phyloP scores from a whole-genome alignment of 2,329 filamentous ascomycete genomes.

The Hypoxylon sp. region DNA sequence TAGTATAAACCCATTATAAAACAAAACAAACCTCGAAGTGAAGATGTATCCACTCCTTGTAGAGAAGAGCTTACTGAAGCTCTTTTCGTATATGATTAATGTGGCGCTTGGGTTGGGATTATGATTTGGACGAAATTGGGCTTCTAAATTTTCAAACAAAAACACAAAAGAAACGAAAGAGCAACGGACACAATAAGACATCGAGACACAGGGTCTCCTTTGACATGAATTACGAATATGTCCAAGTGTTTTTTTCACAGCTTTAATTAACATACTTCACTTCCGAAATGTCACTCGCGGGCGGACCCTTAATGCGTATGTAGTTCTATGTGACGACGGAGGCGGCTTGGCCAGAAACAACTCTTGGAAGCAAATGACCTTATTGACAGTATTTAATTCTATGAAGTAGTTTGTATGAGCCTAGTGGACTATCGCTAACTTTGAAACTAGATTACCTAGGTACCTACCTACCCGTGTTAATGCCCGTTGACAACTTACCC shows the following conservation, averaged over 20 bases:
- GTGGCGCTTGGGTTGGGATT: background rate
- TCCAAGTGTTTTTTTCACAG: background rate
- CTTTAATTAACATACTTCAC: background rate
- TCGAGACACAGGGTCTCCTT: background rate
- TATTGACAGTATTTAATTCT: too few species aligned
- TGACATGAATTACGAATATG: background rate
- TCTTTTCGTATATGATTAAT: background rate
- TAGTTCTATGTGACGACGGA: too few species aligned
- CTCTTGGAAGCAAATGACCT: too few species aligned
- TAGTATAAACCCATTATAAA: background rate
- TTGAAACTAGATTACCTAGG: too few species aligned
- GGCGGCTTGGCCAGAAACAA: too few species aligned
- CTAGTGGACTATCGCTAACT: too few species aligned
- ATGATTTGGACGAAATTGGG: background rate
- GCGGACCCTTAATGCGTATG: background rate
- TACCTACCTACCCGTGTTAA: too few species aligned
- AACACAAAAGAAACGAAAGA: background rate
- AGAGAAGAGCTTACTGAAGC: background rate
- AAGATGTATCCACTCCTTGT: slow-evolving; percentile 1
- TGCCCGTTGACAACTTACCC: too few species aligned
- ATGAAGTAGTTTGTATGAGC: too few species aligned
- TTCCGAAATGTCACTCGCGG: background rate
- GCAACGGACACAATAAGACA: background rate
- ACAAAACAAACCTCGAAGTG: background rate
- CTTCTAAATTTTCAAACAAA: background rate